phyloP scores from a whole-genome alignment of 495 filamentous ascomycete genomes.

The Wilcoxina mikolae region DNA sequence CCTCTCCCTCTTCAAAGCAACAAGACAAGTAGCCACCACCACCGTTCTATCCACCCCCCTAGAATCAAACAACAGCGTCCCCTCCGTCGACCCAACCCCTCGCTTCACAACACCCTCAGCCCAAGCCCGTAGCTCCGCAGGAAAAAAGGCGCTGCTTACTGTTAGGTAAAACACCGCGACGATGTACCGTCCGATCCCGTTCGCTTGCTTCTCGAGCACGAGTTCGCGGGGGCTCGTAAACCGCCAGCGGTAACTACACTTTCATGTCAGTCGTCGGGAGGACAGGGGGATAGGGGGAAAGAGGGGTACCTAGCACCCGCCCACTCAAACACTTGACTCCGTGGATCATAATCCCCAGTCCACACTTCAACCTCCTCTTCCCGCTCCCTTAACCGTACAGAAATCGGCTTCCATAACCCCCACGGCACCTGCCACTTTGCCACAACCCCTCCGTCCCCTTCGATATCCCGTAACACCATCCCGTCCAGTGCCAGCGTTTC shows the following conservation, averaged over 20 bases:
- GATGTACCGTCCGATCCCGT: conserved; percentile 11
- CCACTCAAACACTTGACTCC: conserved; percentile 1
- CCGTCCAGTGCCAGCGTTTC: background rate
- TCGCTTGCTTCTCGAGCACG: conserved; percentile 8
- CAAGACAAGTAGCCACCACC: conserved; percentile 16
- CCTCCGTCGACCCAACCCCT: conserved; percentile 1
- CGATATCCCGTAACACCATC: background rate
- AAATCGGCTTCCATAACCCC: background rate
- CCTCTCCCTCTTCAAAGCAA: conserved; percentile 21
- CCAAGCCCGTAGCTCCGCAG: background rate
- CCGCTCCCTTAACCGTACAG: background rate
- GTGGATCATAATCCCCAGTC: background rate
- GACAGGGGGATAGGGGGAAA: background rate
- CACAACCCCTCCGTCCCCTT: background rate
- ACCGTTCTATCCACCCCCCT: conserved; percentile 14
- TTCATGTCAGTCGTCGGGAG: background rate
- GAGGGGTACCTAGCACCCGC: background rate
- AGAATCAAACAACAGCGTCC: conserved; percentile 22
- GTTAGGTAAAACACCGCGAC: conserved; percentile 20
- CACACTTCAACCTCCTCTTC: background rate
- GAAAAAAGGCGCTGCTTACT: conserved; percentile 12
- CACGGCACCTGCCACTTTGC: background rate
- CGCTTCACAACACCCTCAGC: background rate
- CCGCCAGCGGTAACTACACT: conserved; percentile 5
- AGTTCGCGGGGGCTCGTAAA: conserved; percentile 3